Conservation (phyloP, 805 yeast species). For the Teunomyces atbi region DNA sequence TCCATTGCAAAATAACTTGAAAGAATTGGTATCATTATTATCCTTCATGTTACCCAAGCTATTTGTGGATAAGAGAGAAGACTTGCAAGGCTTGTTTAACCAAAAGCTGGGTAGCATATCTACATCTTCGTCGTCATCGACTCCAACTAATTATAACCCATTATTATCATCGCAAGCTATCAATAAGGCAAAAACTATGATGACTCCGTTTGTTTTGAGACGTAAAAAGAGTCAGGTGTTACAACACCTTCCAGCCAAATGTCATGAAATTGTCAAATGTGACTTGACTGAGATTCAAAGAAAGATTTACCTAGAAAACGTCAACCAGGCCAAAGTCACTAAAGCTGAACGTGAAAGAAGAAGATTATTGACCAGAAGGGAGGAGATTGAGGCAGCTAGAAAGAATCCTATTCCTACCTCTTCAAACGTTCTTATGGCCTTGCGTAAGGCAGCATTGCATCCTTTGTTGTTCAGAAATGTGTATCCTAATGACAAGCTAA, state of each 20-base stretch:
- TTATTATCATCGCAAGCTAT: slow-evolving; percentile 88
- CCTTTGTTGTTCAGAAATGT: slow-evolving; percentile 76
- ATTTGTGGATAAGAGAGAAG: slow-evolving; percentile 79
- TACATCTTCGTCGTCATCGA: slow-evolving; percentile 25
- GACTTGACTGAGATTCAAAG: slow-evolving; percentile 56
- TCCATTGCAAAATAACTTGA: slow-evolving; percentile 89
- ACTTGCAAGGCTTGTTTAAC: slow-evolving; percentile 76
- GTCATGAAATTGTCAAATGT: slow-evolving; percentile 63
- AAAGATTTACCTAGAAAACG: slow-evolving; percentile 58
- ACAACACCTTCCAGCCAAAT: slow-evolving; percentile 80
- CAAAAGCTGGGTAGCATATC: slow-evolving; percentile 76
- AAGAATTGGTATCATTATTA: slow-evolving; percentile 84
- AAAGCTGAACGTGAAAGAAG: slow-evolving; percentile 45
- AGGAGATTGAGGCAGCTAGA: slow-evolving; percentile 30
- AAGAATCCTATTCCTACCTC: slow-evolving; percentile 41
- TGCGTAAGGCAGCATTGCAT: slow-evolving; percentile 91
- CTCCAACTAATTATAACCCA: slow-evolving; percentile 62
- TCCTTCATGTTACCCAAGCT: slow-evolving; percentile 87
- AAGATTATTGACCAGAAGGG: slow-evolving; percentile 33
- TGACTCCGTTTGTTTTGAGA: slow-evolving; percentile 95
- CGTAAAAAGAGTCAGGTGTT: slow-evolving; percentile 91
- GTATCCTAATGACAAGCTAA: slow-evolving; percentile 55
- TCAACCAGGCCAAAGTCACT: slow-evolving; percentile 43
- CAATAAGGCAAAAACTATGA: slow-evolving; percentile 91
- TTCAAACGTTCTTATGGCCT: slow-evolving; percentile 77